A percentile compares a stretch with the other conserved stretches of the same genome.
phyloP scores from a whole-genome alignment of 169 alveolate genomes.

The Besnoitia besnoiti region DNA sequence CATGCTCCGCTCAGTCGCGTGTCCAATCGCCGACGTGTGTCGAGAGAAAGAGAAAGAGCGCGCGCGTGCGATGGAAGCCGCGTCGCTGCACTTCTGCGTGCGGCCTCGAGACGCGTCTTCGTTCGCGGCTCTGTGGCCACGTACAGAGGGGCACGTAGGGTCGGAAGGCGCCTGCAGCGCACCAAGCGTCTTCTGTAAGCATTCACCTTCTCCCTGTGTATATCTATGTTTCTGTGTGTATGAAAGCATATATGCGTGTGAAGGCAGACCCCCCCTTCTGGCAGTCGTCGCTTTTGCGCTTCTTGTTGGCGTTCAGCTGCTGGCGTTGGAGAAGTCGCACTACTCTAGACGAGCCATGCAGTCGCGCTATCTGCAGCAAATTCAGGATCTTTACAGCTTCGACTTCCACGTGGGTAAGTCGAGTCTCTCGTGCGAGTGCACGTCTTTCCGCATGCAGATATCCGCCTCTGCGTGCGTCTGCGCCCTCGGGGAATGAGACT shows the following conservation, averaged over 20 bases:
- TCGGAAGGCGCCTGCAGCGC: no score
- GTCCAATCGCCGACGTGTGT: no score
- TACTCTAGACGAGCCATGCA: slow-evolving; percentile 90
- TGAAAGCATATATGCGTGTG: background rate
- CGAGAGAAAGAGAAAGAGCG: no score
- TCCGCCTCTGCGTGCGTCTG: background rate
- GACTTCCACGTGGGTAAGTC: slow-evolving; percentile 95
- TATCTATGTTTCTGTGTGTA: slow-evolving; percentile 32
- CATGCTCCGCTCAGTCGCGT: background rate
- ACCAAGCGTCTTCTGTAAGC: no score
- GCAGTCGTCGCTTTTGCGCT: slow-evolving; percentile 38
- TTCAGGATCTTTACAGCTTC: slow-evolving; percentile 93
- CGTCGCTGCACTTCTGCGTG: no score
- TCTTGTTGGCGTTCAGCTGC: slow-evolving; percentile 60
- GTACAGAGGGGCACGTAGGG: no score
- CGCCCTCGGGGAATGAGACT: no score
- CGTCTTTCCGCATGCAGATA: background rate
- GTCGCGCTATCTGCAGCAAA: slow-evolving; percentile 93
- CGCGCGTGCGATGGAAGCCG: no score
- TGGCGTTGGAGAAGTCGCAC: slow-evolving; percentile 74
- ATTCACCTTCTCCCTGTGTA: background rate
- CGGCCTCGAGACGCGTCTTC: no score
- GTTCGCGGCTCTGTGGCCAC: no score
- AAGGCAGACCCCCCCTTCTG: background rate
- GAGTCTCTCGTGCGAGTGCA: background rate